Base-by-base conservation (phyloP, 495 filamentous ascomycete species). In the Annulohypoxylon moriforme region DNA sequence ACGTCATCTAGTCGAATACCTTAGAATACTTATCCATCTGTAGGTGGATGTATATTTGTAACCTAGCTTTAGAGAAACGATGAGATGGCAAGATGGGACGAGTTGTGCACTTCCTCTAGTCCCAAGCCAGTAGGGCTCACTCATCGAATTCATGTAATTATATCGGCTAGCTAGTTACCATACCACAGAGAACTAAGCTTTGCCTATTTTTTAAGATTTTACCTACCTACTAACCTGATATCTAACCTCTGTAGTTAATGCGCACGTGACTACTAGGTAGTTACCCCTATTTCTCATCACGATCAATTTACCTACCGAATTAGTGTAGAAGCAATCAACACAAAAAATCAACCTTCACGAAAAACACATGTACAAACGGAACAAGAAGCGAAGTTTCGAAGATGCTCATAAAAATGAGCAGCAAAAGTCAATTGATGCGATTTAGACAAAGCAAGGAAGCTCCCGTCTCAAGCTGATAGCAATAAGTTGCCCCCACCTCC, bases 361-460 rank as follows among this genome's bases (percentile, higher is more conserved):
- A 44, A 59, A 61, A 16, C 58, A 40, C 55, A 52, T 29, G 47
- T n/a, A 42, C 16, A 64, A 29, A 10, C 11, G 13, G 33, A 16
- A 20, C 14, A 47, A 11, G 40, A 47, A 31, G 40, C 31, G 20
- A 36, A 42, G 34, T 58, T 3, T 29, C 7, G 11, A 60, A 24
- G 64, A 40, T 38, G 55, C 65, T 58, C 27, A 22, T 47, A 29
- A 29, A 29, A 29, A 27, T 57, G 44, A 27, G 38, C 50, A 55
- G 62, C 62, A 64, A 33, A 67, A 72, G 52, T 67, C 58, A 64
- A 67, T 67, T 72, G 69, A 67, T 60, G 60, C 36, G 40, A 60
- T 25, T 33, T 60, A 64, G 60, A 68, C 70, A 72, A 68, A 72
- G 60, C 29, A 65, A 46, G 60, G 20, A 65, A 46, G 40, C 40